These are phyloP conservation scores for Darksidea phi DNA, from an alignment of 495 filamentous ascomycete species.

Conservation along the genomic window DNA sequence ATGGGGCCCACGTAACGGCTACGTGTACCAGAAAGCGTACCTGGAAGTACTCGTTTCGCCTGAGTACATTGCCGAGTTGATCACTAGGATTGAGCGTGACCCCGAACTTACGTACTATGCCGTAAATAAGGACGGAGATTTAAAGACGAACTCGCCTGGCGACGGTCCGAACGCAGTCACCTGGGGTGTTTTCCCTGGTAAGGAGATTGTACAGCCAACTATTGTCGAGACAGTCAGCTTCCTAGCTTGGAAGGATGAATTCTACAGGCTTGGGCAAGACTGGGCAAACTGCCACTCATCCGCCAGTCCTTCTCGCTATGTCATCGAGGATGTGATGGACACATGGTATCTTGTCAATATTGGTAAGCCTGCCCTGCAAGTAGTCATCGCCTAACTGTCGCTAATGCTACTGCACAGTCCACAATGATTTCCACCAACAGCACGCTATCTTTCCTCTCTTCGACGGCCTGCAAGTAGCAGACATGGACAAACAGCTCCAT, in stretches of 20 bases:
- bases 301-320: conserved; percentile 71
- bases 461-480: conserved; percentile 67
- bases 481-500: conserved; percentile 56
- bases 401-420: conserved; percentile 56
- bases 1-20: conserved; percentile 93
- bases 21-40: conserved; percentile 98
- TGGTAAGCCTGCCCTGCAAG: conserved; percentile 52
- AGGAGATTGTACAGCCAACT: conserved; percentile 99
- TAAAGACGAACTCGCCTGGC: conserved; percentile 78
- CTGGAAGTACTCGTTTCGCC: conserved; percentile 86
- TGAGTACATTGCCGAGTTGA: conserved; percentile 71
- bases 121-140: conserved; percentile 73
- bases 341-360: conserved; percentile 94
- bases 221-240: conserved; percentile 98
- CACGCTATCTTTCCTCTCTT: conserved; percentile 81
- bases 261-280: conserved; percentile 85
- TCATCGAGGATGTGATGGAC: conserved; percentile 82
- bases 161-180: conserved; percentile 95
- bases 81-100: conserved; percentile 74
- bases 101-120: conserved; percentile 89
- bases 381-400: background rate
- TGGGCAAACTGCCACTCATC: conserved; percentile 90
- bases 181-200: conserved; percentile 98
- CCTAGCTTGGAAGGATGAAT: conserved; percentile 98
- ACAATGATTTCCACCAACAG: conserved; percentile 90